Evolutionary conservation across 257 asterid genomes (phyloP), one percentile per base, ranked within the genome.

Genomic region (Solanum habrochaites): DNA sequence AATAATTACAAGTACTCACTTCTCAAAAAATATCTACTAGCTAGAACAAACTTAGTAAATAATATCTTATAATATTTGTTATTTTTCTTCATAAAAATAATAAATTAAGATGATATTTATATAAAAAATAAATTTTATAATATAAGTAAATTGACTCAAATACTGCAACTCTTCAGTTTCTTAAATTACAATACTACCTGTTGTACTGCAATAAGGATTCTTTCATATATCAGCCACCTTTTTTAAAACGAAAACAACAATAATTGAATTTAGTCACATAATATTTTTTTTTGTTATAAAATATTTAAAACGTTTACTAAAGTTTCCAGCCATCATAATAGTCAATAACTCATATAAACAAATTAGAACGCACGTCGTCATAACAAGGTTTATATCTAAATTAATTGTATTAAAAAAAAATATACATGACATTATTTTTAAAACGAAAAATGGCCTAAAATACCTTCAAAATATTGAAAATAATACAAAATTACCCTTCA

Each of bases 81-180:
- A 7, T 8, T 56, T 56, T 56, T 56, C 25, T 56, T 7, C 1
- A 7, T 56, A 6, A 56, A 56, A 32, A 32, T 0, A 1, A 32
- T 37, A 20, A 7, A 2, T 7, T 1, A 56, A 56, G 20, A 0
- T 25, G 2, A 56, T 56, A 20, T 8, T 56, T 20, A 52, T 52
- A 52, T 1, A 18, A 18, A 56, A 56, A 5, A 20, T 20, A 0
- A 20, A 56, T 0, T 20, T 20, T 56, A 0, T 18, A 2, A 10
- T 20, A 11, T 2, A 8, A 1, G 2, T 56, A 56, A 56, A 1
- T 56, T 20, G 5, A 56, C 21, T 56, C 5, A 4, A 0, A 56
- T 56, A 42, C n/a, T n/a, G 13, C 60, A 75, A 75, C 42, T 42
- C 10, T 4, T 11, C 60, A 75, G 4, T 18, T 71, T 9, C 25